phyloP scores from a whole-genome alignment of 2,329 filamentous ascomycete species.

The Cercospora brassicicola region DNA sequence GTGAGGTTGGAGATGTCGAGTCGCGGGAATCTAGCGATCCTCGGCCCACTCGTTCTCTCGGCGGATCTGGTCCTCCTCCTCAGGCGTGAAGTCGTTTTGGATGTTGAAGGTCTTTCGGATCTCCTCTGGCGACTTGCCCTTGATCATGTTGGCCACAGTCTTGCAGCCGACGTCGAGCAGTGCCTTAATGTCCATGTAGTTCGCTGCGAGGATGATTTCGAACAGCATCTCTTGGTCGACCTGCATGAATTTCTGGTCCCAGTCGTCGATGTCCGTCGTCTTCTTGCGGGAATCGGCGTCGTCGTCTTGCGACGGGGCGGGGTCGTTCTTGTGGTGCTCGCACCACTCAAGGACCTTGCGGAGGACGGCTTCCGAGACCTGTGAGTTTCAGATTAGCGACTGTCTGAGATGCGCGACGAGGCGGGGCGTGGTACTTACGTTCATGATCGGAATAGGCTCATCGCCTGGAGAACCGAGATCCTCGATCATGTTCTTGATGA shows the following conservation, averaged over 20 bases:
- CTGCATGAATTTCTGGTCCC: constrained; percentile 99
- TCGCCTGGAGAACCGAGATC: constrained; percentile 69
- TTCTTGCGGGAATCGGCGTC: constrained; percentile 95
- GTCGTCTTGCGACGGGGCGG: constrained; percentile 77
- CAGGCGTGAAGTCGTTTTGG: constrained; percentile 97
- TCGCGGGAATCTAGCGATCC: constrained; percentile 33
- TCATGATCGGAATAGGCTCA: constrained; percentile 83
- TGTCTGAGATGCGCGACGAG: neutral
- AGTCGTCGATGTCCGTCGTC: constrained; percentile 98
- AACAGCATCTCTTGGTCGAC: constrained; percentile 99
- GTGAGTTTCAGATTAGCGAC: constrained; percentile 34
- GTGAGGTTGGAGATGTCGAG: too few species aligned
- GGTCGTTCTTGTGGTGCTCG: constrained; percentile 88
- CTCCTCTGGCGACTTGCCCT: constrained; percentile 98
- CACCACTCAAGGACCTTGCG: constrained; percentile 99
- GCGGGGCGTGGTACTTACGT: constrained; percentile 48
- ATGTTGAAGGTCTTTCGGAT: constrained; percentile 99
- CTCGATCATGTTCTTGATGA: constrained; percentile 98
- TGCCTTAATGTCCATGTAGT: constrained; percentile 98
- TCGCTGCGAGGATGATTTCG: constrained; percentile 96
- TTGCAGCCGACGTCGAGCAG: constrained; percentile 98
- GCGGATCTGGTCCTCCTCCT: constrained; percentile 92
- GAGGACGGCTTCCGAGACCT: constrained; percentile 87
- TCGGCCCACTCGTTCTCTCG: constrained; percentile 56
- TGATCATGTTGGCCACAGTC: constrained; percentile 99